Evolutionary conservation across 352 stramenopile genomes (phyloP).

Genomic region (Pythium graminicola): DNA sequence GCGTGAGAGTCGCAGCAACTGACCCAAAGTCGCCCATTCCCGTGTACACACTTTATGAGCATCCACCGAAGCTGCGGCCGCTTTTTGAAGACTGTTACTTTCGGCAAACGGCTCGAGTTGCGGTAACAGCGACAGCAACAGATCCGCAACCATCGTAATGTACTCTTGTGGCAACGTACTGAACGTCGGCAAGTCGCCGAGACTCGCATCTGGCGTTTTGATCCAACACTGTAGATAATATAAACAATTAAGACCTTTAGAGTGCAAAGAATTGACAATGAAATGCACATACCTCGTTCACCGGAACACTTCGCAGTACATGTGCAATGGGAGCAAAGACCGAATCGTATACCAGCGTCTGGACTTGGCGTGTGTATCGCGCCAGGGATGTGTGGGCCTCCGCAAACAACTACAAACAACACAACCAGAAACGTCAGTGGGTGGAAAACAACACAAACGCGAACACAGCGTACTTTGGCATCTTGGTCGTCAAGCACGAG

Average conservation of each 20-base stretch:
- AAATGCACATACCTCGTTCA: slow-evolving; percentile 31
- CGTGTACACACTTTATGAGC: slow-evolving; percentile 42
- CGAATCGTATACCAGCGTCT: slow-evolving; percentile 68
- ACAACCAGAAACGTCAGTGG: not conserved
- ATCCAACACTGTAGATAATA: slow-evolving; percentile 35
- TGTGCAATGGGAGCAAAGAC: slow-evolving; percentile 57
- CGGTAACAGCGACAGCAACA: slow-evolving; percentile 69
- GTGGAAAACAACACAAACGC: not conserved
- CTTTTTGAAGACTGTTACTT: slow-evolving; percentile 52
- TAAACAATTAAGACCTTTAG: not conserved
- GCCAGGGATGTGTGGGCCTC: slow-evolving; percentile 8
- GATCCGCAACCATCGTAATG: slow-evolving; percentile 73
- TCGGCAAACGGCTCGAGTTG: slow-evolving; percentile 78
- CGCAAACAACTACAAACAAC: slow-evolving; percentile 14
- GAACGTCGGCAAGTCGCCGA: slow-evolving; percentile 65
- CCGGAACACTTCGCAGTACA: slow-evolving; percentile 39
- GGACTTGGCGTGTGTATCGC: slow-evolving; percentile 28
- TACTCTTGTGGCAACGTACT: slow-evolving; percentile 39
- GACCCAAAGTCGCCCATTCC: slow-evolving; percentile 46
- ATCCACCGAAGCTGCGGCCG: slow-evolving; percentile 44
- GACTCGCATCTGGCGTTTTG: slow-evolving; percentile 35
- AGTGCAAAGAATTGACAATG: no score
- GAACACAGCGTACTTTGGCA: slow-evolving; percentile 3
- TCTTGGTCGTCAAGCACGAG: slow-evolving; percentile 16
- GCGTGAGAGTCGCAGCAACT: slow-evolving; percentile 38